phyloP scores from a whole-genome alignment of 1,284 basidiomycete species.

The Polyporus tsugae region DNA sequence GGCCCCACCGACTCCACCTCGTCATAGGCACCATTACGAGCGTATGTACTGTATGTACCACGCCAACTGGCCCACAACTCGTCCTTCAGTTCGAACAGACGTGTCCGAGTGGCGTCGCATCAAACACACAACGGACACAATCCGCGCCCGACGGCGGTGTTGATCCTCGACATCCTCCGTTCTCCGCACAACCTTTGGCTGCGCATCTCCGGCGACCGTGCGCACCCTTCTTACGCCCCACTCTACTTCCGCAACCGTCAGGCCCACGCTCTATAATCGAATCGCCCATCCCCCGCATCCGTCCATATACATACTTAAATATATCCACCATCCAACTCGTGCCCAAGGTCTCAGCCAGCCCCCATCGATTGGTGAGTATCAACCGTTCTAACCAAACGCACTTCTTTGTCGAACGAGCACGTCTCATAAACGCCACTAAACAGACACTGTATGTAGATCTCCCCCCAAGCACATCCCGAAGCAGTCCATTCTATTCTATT shows the following conservation, averaged over 20 bases:
- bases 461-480: not conserved
- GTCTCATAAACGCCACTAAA: not conserved
- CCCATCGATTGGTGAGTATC: not conserved
- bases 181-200: not conserved
- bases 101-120: slow-evolving; percentile 6
- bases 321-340: not conserved
- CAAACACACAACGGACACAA: not conserved
- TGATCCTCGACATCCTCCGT: not conserved
- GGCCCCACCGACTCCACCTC: not conserved
- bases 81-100: not conserved
- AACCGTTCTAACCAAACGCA: not conserved
- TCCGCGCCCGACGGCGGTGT: not conserved
- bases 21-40: not conserved
- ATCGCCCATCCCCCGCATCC: not conserved
- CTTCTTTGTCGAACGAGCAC: not conserved
- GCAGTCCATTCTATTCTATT: not conserved
- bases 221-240: not conserved
- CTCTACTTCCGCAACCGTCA: not conserved
- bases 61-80: not conserved
- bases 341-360: not conserved
- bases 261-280: not conserved
- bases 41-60: not conserved
- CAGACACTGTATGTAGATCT: not conserved
- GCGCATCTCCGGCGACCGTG: not conserved
- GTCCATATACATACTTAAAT: not conserved